Percentiles rank a stretch among this genome's conserved stretches.
Conservation (phyloP, 2,329 filamentous ascomycete species). For the Colletotrichum eremochloae region DNA sequence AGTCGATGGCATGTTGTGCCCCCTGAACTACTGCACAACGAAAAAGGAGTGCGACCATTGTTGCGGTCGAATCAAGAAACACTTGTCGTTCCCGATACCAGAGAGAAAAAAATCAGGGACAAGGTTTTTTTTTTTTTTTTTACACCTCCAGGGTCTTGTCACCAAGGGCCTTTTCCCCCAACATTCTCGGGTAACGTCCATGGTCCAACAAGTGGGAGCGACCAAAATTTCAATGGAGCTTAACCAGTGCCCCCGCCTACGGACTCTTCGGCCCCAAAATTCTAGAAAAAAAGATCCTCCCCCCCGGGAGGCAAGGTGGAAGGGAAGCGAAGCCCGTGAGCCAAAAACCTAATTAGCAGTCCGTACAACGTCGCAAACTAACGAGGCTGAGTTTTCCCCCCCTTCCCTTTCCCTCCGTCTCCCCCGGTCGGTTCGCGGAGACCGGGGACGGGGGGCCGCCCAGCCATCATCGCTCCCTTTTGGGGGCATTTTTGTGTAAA, state of each 20-base stretch:
- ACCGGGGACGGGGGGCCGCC: neutral
- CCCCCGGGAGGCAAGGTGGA: too few species aligned
- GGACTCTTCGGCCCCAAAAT: neutral
- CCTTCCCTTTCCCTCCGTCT: too few species aligned
- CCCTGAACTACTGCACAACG: slow-evolving; percentile 5
- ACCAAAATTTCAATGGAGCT: neutral
- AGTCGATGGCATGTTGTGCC: neutral
- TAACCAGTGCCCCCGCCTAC: too few species aligned
- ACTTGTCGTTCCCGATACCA: neutral
- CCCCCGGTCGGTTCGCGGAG: neutral
- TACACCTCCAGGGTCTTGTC: neutral
- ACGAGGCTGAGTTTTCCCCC: slow-evolving; percentile 25
- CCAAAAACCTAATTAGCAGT: neutral
- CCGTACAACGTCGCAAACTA: slow-evolving; percentile 27
- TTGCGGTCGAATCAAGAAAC: neutral
- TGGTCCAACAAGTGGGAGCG: neutral
- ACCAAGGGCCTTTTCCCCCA: neutral
- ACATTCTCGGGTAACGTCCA: neutral
- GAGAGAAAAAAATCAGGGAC: neutral
- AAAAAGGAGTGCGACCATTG: neutral
- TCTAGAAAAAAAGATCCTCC: too few species aligned
- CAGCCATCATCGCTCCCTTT: neutral
- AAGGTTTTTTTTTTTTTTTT: too few species aligned
- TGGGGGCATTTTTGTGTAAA: neutral
- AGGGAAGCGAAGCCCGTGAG: too few species aligned